Base-by-base conservation (phyloP, 192 early-diverging fungal species). In the Gorgonomyces haynaldii region DNA sequence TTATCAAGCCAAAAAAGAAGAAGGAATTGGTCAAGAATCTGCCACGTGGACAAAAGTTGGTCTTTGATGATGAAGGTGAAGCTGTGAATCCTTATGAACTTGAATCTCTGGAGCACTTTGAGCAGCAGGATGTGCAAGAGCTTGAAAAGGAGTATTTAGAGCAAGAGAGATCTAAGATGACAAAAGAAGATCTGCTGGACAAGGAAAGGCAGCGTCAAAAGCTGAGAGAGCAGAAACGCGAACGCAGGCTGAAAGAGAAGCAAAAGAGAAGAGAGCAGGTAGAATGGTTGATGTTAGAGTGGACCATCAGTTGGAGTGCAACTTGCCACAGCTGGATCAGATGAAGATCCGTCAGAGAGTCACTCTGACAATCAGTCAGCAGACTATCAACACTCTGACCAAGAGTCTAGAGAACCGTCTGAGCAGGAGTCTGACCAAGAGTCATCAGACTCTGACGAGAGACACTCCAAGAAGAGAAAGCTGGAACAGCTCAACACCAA, bases 11-110 rank as follows among this genome's bases (percentile, higher is more conserved):
- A 64, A 53, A 56, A 71, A 54, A 62, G 13, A 64, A 78, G 48
- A 37, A 78, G 44, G 57, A 63, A 35, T 72, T 72, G 44, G 53
- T 65, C 23, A 76, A 88, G 34, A 89, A 91, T 60, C 62, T 69
- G 23, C 55, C 81, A 60, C 85, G 91, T 62, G 74, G 78, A 55
- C 65, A 83, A 30, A 86, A 83, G 54, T 3, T 93, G 6, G 55
- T 89, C 35, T 98, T 95, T 66, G 89, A 96, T 68, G 95, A 98
- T 49, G 90, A 95, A 3, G 95, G 95, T 42, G 79, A 82, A 19
- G 81, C 81, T 26, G 62, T 60, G 58, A 48, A 82, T 42, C 49
- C 50, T 7, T 89, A 90, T 49, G 75, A 84, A 62, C 62, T 98
- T 41, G 71, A 91, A 61, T 70, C 80, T 36, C 82, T 94, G 43